A percentile compares a stretch with the other conserved stretches of the same genome.
phyloP scores from a whole-genome alignment of 768 basidiomycete species.

The Tulasnella sp. region DNA sequence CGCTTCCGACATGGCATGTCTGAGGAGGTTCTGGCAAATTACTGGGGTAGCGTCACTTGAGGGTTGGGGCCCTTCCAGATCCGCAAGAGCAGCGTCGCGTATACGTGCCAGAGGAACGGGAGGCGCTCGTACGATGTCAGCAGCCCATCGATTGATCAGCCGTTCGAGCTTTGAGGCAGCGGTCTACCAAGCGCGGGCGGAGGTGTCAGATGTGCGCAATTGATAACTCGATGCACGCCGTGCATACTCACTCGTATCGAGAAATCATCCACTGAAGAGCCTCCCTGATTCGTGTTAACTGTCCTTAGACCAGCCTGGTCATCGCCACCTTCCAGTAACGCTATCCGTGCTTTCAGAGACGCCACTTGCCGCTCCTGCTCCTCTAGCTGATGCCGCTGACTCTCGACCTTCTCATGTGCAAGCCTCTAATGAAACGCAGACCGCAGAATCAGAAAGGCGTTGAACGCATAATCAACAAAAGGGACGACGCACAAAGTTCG shows the following conservation, averaged over 20 bases:
- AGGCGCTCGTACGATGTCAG: constrained; percentile 53
- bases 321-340: constrained; percentile 57
- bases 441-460: not conserved
- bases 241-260: constrained; percentile 64
- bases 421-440: constrained; percentile 53
- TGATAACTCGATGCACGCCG: not conserved
- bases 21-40: constrained; percentile 66
- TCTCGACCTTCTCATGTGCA: constrained; percentile 82
- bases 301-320: constrained; percentile 26
- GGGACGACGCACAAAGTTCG: constrained; percentile 55
- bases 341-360: constrained; percentile 55
- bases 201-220: not conserved
- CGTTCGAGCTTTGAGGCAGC: constrained; percentile 73
- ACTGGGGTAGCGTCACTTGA: constrained; percentile 40
- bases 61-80: constrained; percentile 46
- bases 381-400: constrained; percentile 65
- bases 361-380: constrained; percentile 80
- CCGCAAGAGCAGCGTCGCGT: constrained; percentile 47
- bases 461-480: not conserved
- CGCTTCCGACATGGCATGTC: constrained; percentile 70
- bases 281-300: constrained; percentile 32
- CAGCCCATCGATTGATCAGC: constrained; percentile 79
- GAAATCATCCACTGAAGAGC: constrained; percentile 72
- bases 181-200: constrained; percentile 39
- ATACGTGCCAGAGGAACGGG: constrained; percentile 44